Base-by-base conservation (phyloP, 495 filamentous ascomycete genomes). In the Penicillium roqueforti region DNA sequence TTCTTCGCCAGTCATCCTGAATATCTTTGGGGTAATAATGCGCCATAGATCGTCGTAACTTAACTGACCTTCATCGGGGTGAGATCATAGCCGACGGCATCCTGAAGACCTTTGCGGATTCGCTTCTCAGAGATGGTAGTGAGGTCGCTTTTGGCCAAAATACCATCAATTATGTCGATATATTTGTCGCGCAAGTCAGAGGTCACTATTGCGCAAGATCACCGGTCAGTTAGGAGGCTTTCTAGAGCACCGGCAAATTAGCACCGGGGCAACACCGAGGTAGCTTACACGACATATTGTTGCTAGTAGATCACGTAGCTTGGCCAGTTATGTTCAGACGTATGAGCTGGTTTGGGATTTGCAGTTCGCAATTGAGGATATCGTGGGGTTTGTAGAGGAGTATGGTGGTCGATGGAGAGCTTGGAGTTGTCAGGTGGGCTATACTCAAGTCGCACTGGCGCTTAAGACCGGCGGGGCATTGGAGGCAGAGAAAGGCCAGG, bases 91-190 rank as follows among this genome's bases (percentile, higher is more conserved):
- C 86, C 82, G 36, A 91, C 79, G 36, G 76, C 79, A 54, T 81
- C 82, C 69, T 92, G 86, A 6, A 98, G 79, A 23, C 86, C 88
- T 69, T 90, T 88, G 56, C 93, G 88, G 61, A 97, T 89, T 67
- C 86, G 83, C 74, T 97, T 97, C 58, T 90, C 87, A 23, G 93
- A 95, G 54, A 98, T 87, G 31, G 91, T 96, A 51, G 87, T 82
- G 39, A 98, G 81, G 60, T 98, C 91, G 56, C 88, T 88, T 25
- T 78, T 79, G 13, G 80, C 81, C 20, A 98, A 79, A 59, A 98
- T 96, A n/a, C 75, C 81, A 66, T 98, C 93, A 68, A 98, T 97
- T 72, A 97, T 87, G 58, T 81, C 81, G 43, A 81, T 84, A 71
- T 90, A 97, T 54, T 84, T 75, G 31, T 79, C 75, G 69, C 80